phyloP scores from a whole-genome alignment of 1,284 basidiomycete species.

The Peniophora sp. region DNA sequence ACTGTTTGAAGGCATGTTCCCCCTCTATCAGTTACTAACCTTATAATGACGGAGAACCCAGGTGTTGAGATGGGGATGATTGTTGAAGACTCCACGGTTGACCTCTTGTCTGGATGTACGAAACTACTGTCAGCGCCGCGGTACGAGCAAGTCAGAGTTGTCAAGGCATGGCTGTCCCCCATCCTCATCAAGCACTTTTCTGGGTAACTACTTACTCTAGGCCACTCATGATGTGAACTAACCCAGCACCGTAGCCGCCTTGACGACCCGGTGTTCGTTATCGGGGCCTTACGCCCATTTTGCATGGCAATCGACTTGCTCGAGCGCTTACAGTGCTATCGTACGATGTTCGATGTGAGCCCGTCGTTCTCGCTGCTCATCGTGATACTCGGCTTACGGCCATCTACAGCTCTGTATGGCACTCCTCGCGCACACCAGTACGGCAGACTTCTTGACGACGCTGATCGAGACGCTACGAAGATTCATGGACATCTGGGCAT shows the following conservation, averaged over 20 bases:
- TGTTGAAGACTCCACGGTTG: not conserved
- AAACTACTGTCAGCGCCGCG: conserved; percentile 45
- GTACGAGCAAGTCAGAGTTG: conserved; percentile 61
- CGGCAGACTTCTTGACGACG: conserved; percentile 44
- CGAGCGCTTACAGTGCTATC: conserved; percentile 53
- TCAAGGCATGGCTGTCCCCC: conserved; percentile 65
- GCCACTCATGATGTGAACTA: too few species aligned
- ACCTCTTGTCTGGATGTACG: conserved; percentile 31
- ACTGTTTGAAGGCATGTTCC: conserved; percentile 51
- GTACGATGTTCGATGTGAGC: conserved; percentile 59
- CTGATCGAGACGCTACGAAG: conserved; percentile 61
- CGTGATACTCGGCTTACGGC: too few species aligned
- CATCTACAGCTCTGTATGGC: conserved; percentile 59
- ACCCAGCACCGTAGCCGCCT: conserved; percentile 10
- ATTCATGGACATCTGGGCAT: conserved; percentile 65
- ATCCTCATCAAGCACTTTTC: conserved; percentile 45
- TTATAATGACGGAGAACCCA: not conserved
- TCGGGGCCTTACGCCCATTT: conserved; percentile 40
- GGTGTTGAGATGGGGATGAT: too few species aligned
- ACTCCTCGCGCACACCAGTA: conserved; percentile 42
- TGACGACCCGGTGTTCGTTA: conserved; percentile 4
- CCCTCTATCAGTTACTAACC: not conserved
- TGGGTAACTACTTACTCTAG: conserved; percentile 27
- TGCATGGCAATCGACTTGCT: conserved; percentile 52
- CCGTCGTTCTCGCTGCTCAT: not conserved